phyloP scores from a whole-genome alignment of 2,329 filamentous ascomycete genomes.

The Chrysoporthe puriensis region DNA sequence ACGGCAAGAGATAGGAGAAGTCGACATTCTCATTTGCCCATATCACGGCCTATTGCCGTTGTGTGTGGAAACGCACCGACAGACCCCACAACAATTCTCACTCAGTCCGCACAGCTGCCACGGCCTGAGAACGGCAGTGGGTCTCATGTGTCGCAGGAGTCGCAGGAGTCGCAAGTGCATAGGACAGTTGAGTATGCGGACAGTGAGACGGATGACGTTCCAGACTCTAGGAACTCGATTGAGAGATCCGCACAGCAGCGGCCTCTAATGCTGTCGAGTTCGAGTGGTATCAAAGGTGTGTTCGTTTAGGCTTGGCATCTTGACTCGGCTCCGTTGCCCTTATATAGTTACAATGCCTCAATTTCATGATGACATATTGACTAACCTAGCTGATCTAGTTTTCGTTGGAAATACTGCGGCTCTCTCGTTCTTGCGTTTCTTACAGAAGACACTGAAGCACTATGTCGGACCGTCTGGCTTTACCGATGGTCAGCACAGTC shows the following conservation, averaged over 20 bases:
- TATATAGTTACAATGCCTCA: neutral
- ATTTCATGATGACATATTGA: neutral
- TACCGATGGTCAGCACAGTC: constrained; percentile 21
- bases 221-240: constrained; percentile 13
- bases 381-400: constrained; percentile 6
- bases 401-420: constrained; percentile 26
- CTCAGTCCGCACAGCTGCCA: neutral
- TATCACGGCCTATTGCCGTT: constrained; percentile 10
- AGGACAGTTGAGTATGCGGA: constrained; percentile 12
- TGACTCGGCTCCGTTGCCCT: too few relatives aligned
- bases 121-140: neutral
- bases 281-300: constrained; percentile 22
- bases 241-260: constrained; percentile 10
- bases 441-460: constrained; percentile 22
- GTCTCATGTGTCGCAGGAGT: constrained; percentile 3
- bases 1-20: constrained; percentile 20
- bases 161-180: neutral
- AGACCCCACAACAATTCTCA: neutral
- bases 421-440: constrained; percentile 22
- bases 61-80: neutral
- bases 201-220: constrained; percentile 19
- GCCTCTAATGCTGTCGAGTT: constrained; percentile 21
- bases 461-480: constrained; percentile 25
- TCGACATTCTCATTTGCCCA: neutral
- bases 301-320: neutral